A percentile compares a stretch with the other conserved stretches of the same genome.
These are phyloP conservation scores for Leccinum subrobustum DNA, from an alignment of 1,284 basidiomycete species.

Conservation along the genomic window DNA sequence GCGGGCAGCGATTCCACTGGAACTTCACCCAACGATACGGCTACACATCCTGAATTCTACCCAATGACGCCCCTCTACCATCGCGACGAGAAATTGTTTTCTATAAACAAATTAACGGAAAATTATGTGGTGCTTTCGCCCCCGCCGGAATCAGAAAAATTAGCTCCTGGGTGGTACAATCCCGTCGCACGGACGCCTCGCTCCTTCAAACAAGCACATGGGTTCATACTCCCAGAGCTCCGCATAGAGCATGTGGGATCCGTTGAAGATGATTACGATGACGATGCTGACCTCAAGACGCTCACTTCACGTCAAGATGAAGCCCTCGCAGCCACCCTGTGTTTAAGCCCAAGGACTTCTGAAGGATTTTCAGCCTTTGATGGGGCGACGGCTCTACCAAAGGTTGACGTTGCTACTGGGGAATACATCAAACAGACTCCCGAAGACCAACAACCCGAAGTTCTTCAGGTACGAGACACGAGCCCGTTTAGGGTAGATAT, in stretches of 20 bases:
- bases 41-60: slow-evolving; percentile 20
- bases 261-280: slow-evolving; percentile 29
- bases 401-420: not conserved
- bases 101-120: slow-evolving; percentile 24
- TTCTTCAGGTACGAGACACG: slow-evolving; percentile 37
- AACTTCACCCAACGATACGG: slow-evolving; percentile 12
- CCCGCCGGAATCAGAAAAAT: slow-evolving; percentile 32
- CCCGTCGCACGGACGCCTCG: slow-evolving; percentile 18
- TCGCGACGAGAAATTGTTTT: slow-evolving; percentile 31
- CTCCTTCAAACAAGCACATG: slow-evolving; percentile 11
- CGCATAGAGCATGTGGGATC: slow-evolving; percentile 16
- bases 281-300: slow-evolving; percentile 31
- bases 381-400: not conserved
- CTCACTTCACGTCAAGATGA: slow-evolving; percentile 34
- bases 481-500: slow-evolving; percentile 50
- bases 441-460: slow-evolving; percentile 15
- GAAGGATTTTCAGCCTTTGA: slow-evolving; percentile 19
- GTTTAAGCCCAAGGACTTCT: slow-evolving; percentile 30
- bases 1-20: slow-evolving; percentile 19
- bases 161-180: slow-evolving; percentile 33
- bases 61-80: slow-evolving; percentile 23
- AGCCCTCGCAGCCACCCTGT: slow-evolving; percentile 33
- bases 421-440: not conserved
- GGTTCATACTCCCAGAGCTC: slow-evolving; percentile 25
- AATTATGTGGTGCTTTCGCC: slow-evolving; percentile 14